Percentiles rank a stretch among this genome's conserved stretches.
Conservation (phyloP, 2,329 filamentous ascomycete species). For the Sporothrix mexicana region DNA sequence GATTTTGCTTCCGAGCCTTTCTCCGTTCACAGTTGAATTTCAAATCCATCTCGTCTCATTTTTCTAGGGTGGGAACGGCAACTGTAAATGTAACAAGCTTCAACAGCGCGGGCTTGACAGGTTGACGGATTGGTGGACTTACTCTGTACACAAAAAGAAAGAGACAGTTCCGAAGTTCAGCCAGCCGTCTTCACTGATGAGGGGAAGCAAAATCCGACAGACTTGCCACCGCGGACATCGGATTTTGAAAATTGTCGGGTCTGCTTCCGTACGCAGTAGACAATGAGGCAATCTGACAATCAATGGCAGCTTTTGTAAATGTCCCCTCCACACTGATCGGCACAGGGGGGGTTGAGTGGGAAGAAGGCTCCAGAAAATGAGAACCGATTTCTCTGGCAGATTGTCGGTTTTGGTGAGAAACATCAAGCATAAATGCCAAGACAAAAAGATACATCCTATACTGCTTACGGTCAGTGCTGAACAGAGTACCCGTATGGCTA, state of each 20-base stretch:
- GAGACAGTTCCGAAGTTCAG: not conserved
- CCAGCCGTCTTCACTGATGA: not conserved
- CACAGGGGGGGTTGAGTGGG: not conserved
- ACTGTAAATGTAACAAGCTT: conserved; percentile 4
- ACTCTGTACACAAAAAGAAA: not conserved
- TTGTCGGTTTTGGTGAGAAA: not conserved
- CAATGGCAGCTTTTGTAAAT: not conserved
- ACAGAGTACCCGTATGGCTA: too few relatives aligned
- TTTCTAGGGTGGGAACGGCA: not conserved
- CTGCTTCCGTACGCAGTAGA: not conserved
- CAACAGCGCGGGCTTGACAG: not conserved
- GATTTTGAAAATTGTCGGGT: not conserved
- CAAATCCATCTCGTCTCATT: not conserved
- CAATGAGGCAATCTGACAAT: too few relatives aligned
- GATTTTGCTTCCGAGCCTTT: conserved; percentile 14
- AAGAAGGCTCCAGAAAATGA: conserved; percentile 15
- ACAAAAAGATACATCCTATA: conserved; percentile 14
- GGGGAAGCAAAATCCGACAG: not conserved
- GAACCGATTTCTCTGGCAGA: not conserved
- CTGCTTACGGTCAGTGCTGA: too few relatives aligned
- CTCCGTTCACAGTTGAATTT: too few relatives aligned
- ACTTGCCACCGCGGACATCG: not conserved
- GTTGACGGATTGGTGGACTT: not conserved
- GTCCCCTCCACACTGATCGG: conserved; percentile 1
- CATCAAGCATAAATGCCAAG: conserved; percentile 5